Conservation (phyloP, 306 rosid genomes). For the Potentilla sterilis region DNA sequence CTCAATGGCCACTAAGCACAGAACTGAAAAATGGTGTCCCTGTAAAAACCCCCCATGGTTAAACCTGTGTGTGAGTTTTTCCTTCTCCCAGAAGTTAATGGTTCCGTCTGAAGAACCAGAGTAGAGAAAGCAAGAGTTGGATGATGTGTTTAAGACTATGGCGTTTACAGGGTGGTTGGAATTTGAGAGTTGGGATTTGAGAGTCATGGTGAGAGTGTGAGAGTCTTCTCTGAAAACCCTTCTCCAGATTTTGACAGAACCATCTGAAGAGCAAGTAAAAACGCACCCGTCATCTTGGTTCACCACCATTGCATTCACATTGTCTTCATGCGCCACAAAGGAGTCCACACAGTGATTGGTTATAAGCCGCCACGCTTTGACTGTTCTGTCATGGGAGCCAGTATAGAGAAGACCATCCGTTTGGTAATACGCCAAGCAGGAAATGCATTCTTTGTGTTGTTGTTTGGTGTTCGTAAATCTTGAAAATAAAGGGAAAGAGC, state of each 20-base stretch:
- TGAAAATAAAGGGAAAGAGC: slow-evolving; percentile 33
- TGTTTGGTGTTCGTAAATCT: slow-evolving; percentile 20
- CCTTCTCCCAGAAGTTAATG: slow-evolving; percentile 69
- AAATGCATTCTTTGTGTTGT: slow-evolving; percentile 44
- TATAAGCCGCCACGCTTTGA: slow-evolving; percentile 59
- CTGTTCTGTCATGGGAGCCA: slow-evolving; percentile 57
- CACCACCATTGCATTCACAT: slow-evolving; percentile 46
- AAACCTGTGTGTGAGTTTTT: slow-evolving; percentile 53
- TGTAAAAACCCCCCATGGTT: slow-evolving; percentile 71
- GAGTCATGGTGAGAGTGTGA: slow-evolving; percentile 64
- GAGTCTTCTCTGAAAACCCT: slow-evolving; percentile 64
- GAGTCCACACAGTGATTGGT: slow-evolving; percentile 52
- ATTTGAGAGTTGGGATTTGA: slow-evolving; percentile 40
- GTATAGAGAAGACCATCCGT: slow-evolving; percentile 65
- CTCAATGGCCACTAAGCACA: slow-evolving; percentile 60
- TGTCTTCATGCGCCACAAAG: slow-evolving; percentile 58
- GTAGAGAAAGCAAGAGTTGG: slow-evolving; percentile 51
- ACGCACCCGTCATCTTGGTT: slow-evolving; percentile 75
- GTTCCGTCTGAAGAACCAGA: slow-evolving; percentile 68
- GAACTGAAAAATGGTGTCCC: slow-evolving; percentile 66
- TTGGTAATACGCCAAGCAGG: slow-evolving; percentile 76
- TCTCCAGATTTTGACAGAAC: slow-evolving; percentile 71
- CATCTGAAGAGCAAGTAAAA: slow-evolving; percentile 74
- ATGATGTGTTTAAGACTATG: slow-evolving; percentile 45
- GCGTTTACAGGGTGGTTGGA: slow-evolving; percentile 48